These are phyloP conservation scores for Euryodendron excelsum DNA, from an alignment of 148 eudicot genomes.

Conservation along the genomic window DNA sequence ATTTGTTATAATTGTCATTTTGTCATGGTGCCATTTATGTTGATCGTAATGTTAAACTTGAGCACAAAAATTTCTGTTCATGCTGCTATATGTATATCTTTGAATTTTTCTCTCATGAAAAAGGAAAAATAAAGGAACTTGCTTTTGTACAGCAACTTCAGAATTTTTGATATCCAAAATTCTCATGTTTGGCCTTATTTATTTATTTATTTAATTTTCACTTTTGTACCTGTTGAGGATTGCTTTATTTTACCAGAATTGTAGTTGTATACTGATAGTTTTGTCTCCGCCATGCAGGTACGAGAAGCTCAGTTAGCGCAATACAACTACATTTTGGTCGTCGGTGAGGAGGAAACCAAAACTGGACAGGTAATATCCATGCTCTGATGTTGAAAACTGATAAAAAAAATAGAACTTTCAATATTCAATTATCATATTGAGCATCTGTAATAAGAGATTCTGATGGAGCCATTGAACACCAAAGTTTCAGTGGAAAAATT, in stretches of 20 bases:
- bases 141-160: not conserved
- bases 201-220: not conserved
- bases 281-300: slow-evolving; percentile 44
- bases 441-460: not conserved
- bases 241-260: not conserved
- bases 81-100: not conserved
- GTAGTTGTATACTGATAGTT: not conserved
- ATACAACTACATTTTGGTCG: slow-evolving; percentile 88
- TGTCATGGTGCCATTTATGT: not conserved
- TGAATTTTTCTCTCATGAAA: too few relatives aligned
- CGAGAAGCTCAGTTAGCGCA: slow-evolving; percentile 85
- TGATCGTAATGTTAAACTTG: not conserved
- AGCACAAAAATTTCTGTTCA: too few relatives aligned
- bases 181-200: not conserved
- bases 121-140: not conserved
- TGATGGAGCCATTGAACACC: not conserved
- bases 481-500: not conserved
- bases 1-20: too few relatives aligned
- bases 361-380: slow-evolving; percentile 25
- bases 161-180: not conserved
- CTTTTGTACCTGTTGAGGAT: not conserved
- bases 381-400: not conserved
- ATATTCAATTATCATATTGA: not conserved
- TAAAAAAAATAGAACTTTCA: not conserved
- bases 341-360: slow-evolving; percentile 78